Conservation (phyloP, 306 rosid genomes). For the Senna tora region DNA sequence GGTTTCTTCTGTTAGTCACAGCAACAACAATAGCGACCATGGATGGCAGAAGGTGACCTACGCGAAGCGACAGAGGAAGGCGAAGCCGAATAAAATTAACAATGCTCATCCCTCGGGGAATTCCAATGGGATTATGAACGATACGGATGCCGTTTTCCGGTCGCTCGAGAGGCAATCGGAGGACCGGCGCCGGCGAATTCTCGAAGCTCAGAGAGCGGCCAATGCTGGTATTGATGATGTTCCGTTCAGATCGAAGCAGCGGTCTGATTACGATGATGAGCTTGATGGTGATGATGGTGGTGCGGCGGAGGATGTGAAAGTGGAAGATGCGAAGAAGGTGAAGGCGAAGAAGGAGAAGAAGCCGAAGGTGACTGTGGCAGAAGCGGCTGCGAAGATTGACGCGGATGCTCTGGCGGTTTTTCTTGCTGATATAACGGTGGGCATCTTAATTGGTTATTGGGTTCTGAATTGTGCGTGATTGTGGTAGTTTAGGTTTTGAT, state of each 20-base stretch:
- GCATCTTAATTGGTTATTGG: constrained; percentile 36
- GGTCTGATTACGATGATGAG: constrained; percentile 45
- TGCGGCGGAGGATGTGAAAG: constrained; percentile 56
- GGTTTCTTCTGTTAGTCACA: constrained; percentile 23
- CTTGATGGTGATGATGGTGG: constrained; percentile 57
- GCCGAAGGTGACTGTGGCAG: constrained; percentile 83
- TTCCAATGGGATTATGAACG: constrained; percentile 39
- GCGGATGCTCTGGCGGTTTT: constrained; percentile 60
- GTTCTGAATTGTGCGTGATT: constrained; percentile 9
- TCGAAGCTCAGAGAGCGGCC: constrained; percentile 61
- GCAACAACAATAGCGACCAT: constrained; percentile 52
- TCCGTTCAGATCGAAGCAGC: constrained; percentile 66
- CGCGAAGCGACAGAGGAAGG: constrained; percentile 75
- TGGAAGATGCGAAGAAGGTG: constrained; percentile 69
- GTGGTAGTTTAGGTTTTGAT: constrained; percentile 50
- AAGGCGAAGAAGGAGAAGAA: constrained; percentile 86
- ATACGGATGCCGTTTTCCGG: constrained; percentile 60
- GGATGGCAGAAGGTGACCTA: constrained; percentile 98
- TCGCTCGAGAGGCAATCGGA: constrained; percentile 58
- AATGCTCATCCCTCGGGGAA: constrained; percentile 44
- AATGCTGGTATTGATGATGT: constrained; percentile 43
- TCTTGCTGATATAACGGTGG: constrained; percentile 70
- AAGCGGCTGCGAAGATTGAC: constrained; percentile 86
- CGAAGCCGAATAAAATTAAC: constrained; percentile 35
- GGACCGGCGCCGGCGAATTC: constrained; percentile 74